A percentile compares a stretch with the other conserved stretches of the same genome.
Conservation (phyloP, 2,329 filamentous ascomycete species). For the Exophiala calicioides region DNA sequence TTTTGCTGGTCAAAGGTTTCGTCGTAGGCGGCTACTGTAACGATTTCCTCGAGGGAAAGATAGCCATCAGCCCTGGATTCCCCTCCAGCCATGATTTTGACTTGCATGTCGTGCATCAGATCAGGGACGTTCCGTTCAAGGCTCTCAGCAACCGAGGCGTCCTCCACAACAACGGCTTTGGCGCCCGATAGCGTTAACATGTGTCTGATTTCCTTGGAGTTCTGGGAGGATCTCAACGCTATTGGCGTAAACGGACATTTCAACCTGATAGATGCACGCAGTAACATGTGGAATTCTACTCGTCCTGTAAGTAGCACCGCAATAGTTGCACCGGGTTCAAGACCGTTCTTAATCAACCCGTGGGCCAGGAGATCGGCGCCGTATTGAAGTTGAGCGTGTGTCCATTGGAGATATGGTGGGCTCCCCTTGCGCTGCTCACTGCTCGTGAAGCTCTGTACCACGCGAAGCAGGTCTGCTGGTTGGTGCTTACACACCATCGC, state of each 20-base stretch:
- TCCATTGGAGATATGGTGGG: conserved; percentile 1
- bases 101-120: conserved; percentile 13
- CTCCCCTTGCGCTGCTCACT: background rate
- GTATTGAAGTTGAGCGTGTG: conserved; percentile 5
- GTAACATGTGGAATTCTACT: conserved; percentile 7
- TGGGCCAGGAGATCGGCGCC: conserved; percentile 6
- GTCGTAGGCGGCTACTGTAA: background rate
- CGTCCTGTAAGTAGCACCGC: conserved; percentile 4
- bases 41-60: background rate
- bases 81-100: conserved; percentile 2
- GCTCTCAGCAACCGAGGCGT: background rate
- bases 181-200: conserved; percentile 4
- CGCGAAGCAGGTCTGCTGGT: conserved; percentile 1
- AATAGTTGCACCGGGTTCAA: conserved; percentile 3
- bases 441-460: background rate
- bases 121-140: conserved; percentile 5
- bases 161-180: conserved; percentile 9
- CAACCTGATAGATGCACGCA: conserved; percentile 5
- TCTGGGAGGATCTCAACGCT: conserved; percentile 1
- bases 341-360: background rate
- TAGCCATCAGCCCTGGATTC: background rate
- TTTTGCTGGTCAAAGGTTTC: background rate
- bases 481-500: conserved; percentile 8
- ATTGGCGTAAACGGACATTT: conserved; percentile 13
- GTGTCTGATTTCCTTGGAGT: conserved; percentile 8